These are phyloP conservation scores for Beauveria rudraprayagi DNA, from an alignment of 2,329 filamentous ascomycete genomes.

Conservation along the genomic window DNA sequence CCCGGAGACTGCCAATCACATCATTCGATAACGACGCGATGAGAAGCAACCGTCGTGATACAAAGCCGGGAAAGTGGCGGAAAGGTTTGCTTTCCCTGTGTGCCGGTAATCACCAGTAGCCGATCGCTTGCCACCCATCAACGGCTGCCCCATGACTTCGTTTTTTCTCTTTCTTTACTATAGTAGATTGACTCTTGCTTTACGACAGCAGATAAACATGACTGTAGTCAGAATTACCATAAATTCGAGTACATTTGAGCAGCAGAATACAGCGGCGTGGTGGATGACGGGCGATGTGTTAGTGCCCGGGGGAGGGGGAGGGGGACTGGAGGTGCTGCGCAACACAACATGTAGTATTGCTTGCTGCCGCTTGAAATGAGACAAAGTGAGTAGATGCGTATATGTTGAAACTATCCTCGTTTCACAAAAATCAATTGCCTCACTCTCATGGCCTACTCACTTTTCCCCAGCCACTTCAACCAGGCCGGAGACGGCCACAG, in stretches of 20 bases:
- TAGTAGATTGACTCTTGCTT: no score
- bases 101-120: neutral
- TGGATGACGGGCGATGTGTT: neutral
- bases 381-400: neutral
- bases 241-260: neutral
- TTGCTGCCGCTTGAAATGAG: neutral
- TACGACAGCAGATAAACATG: no score
- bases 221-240: no score
- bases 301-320: no score
- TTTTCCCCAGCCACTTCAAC: neutral
- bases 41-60: neutral
- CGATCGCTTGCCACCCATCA: neutral
- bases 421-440: neutral
- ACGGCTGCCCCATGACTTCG: neutral
- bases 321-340: no score
- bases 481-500: neutral
- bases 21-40: neutral
- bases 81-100: neutral
- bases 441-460: neutral
- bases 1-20: neutral
- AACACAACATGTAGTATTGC: neutral
- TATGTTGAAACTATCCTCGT: neutral
- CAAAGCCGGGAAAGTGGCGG: neutral
- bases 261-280: neutral
- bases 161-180: no score